A percentile compares a stretch with the other conserved stretches of the same genome.
These are phyloP conservation scores for Sugiyamaella smithiae DNA, from an alignment of 805 yeast species.

Conservation along the genomic window DNA sequence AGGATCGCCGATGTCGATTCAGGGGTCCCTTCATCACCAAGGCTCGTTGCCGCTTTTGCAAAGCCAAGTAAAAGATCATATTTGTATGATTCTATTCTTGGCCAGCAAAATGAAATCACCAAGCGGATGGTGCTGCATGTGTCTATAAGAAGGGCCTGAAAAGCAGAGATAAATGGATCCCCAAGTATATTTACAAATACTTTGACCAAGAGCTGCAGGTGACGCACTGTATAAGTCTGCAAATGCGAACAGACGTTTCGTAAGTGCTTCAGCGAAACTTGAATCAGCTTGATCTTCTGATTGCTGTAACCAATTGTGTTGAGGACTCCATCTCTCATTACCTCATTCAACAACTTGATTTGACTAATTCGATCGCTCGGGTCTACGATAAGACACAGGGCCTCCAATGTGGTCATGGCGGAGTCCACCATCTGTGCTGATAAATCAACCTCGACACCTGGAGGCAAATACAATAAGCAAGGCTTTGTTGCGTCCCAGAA, in stretches of 20 bases:
- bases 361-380: conserved; percentile 28
- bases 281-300: conserved; percentile 24
- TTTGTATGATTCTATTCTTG: conserved; percentile 28
- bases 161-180: conserved; percentile 32
- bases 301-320: conserved; percentile 26
- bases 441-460: conserved; percentile 23
- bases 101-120: conserved; percentile 24
- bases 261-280: conserved; percentile 18
- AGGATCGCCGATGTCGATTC: conserved; percentile 3
- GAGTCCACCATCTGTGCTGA: conserved; percentile 25
- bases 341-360: conserved; percentile 32
- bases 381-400: conserved; percentile 31
- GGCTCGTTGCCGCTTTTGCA: conserved; percentile 20
- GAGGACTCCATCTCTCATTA: conserved; percentile 31
- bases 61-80: conserved; percentile 30
- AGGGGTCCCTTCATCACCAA: conserved; percentile 12
- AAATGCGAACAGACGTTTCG: conserved; percentile 17
- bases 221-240: conserved; percentile 23
- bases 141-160: conserved; percentile 20
- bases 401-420: conserved; percentile 45
- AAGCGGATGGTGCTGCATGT: conserved; percentile 18
- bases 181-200: conserved; percentile 26
- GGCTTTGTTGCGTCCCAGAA: conserved; percentile 31
- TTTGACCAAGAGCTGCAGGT: conserved; percentile 25
- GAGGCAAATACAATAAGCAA: conserved; percentile 33